A percentile compares a stretch with the other conserved stretches of the same genome.
Evolutionary conservation across 768 basidiomycete species (phyloP).

Genomic region (Sporobolomyces phaffii): DNA sequence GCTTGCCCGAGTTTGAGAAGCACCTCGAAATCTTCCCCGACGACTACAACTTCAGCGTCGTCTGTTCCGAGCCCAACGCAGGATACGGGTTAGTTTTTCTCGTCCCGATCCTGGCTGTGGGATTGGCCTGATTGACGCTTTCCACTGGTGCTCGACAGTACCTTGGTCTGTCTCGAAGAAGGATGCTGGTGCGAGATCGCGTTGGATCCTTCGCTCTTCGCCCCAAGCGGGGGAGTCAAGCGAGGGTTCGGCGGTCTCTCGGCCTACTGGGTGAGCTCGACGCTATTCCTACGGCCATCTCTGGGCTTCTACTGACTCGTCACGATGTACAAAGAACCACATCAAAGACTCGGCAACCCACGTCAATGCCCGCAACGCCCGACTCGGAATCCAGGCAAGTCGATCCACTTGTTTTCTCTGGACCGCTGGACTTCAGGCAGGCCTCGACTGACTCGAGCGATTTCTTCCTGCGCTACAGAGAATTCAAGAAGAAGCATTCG

Average conservation of each 20-base stretch:
- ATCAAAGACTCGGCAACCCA: background rate
- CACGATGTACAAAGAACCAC: conserved; percentile 3
- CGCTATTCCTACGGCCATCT: background rate
- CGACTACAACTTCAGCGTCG: conserved; percentile 2
- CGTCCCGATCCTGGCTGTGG: background rate
- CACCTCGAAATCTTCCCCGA: background rate
- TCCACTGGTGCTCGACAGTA: too few relatives aligned
- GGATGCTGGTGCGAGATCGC: background rate
- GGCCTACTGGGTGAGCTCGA: background rate
- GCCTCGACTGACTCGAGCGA: too few relatives aligned
- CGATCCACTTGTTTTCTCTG: background rate
- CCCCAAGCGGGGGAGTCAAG: background rate
- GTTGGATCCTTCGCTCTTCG: background rate
- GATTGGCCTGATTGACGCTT: too few relatives aligned
- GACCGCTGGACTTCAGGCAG: background rate
- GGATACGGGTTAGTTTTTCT: background rate
- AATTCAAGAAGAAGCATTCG: too few relatives aligned
- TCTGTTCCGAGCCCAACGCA: too few relatives aligned
- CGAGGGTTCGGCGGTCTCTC: background rate
- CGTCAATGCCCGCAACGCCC: background rate
- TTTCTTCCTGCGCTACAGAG: too few relatives aligned
- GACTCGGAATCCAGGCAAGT: background rate
- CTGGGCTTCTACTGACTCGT: background rate
- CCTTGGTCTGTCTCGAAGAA: conserved; percentile 1
- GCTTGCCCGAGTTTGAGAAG: background rate